Evolutionary conservation across 2,329 filamentous ascomycete species (phyloP), one percentile per base, ranked within the genome.

Genomic region (Hypoxylon sp.): DNA sequence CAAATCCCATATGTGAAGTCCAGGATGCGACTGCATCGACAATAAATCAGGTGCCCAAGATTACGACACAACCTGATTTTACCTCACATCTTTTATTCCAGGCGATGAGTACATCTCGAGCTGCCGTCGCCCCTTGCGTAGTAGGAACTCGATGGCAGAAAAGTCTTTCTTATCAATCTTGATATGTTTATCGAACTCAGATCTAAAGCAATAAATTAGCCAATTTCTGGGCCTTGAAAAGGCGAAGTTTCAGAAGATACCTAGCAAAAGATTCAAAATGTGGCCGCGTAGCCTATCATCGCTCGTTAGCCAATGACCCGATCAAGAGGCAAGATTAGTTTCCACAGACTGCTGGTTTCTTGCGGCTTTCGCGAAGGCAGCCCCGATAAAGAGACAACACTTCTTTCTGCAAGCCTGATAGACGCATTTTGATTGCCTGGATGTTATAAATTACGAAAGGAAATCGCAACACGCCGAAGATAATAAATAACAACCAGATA

Each of bases 351-450:
- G 82, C 78, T 54, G 94, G 93, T 80, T 99, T 98, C 76, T 90
- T 91, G 67, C 91, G 88, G 65, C 91, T 90, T 76, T 92, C 93
- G 66, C 94, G 89, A 27, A 99, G 83, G 75, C 95, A 98, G 77
- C 89, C 88, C 65, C 95, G 90, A 79, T 98, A 99, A 13, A 99
- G 87, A 35, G 89, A 86, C 56, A 98, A 80, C 2, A 98, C 95
- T 76, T 97, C 93, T 75, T 88, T 91, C 79, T 98, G 95, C n/a
- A 98, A 84, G 37, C 96, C 96, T 6, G 94, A 97, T 27, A 94
- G 84, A 74, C 89, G 86, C 82, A 82, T 82, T 35, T 62, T 73
- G 19, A 32, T 13, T 47, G 1, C 2, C 27, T 19, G 15, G 27
- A 3, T 55, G 15, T 44, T 44, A 21, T 21, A 21, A 21, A 44